These are phyloP conservation scores for Carex littledalei DNA, from an alignment of 176 grass and related monocot genomes.

Conservation along the genomic window DNA sequence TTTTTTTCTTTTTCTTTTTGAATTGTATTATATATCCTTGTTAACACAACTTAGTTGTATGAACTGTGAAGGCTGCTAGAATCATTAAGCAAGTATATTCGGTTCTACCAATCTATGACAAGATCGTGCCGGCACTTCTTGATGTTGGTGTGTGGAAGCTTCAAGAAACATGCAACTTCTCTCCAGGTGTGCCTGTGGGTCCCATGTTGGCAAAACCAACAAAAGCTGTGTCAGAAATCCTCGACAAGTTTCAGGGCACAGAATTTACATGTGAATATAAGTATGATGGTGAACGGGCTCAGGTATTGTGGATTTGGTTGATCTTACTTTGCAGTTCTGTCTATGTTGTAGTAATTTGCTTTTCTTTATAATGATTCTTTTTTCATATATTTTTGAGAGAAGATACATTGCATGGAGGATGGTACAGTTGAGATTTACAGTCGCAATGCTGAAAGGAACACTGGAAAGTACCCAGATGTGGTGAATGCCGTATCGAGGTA, in stretches of 20 bases:
- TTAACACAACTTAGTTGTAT: conserved; percentile 25
- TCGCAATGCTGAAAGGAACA: conserved; percentile 96
- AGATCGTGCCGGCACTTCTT: conserved; percentile 82
- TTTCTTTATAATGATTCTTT: conserved; percentile 10
- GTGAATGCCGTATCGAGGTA: conserved; percentile 86
- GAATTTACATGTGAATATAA: conserved; percentile 99
- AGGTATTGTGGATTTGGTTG: conserved; percentile 41
- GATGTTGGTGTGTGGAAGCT: conserved; percentile 80
- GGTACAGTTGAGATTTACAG: conserved; percentile 94
- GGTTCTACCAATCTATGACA: conserved; percentile 93
- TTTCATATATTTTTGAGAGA: conserved; percentile 27
- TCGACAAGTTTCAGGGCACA: conserved; percentile 92
- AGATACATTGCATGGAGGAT: conserved; percentile 99
- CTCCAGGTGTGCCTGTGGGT: conserved; percentile 92
- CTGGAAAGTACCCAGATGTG: conserved; percentile 97
- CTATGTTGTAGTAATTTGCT: conserved; percentile 15
- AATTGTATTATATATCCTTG: not conserved
- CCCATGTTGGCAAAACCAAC: conserved; percentile 99
- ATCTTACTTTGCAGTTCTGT: conserved; percentile 9
- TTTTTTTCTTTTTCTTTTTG: not conserved
- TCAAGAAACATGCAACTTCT: conserved; percentile 92
- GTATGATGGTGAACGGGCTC: conserved; percentile 98
- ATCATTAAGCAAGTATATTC: conserved; percentile 94
- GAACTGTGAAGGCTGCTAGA: conserved; percentile 70
- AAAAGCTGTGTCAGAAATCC: conserved; percentile 96